phyloP scores from a whole-genome alignment of 768 basidiomycete genomes.

The Kwoniella heveanensis region DNA sequence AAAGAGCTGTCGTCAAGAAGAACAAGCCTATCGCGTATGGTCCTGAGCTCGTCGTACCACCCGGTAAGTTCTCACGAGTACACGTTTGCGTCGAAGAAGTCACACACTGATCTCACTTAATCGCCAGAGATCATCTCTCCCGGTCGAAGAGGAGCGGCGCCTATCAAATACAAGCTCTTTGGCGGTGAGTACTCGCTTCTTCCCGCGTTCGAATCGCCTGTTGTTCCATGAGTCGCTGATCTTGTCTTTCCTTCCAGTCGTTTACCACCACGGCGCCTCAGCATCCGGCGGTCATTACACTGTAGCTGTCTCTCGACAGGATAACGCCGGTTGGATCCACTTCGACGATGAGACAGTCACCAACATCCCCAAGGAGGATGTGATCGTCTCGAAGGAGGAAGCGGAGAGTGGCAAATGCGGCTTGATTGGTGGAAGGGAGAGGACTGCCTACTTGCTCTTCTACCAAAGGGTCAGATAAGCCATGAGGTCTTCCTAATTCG shows the following conservation, averaged over 20 bases:
- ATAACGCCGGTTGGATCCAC: constrained; percentile 77
- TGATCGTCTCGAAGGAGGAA: constrained; percentile 66
- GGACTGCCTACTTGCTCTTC: constrained; percentile 85
- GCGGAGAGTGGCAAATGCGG: constrained; percentile 59
- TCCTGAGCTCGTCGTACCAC: constrained; percentile 73
- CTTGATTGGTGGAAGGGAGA: constrained; percentile 60
- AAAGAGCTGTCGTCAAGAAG: constrained; percentile 78
- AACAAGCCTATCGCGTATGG: constrained; percentile 78
- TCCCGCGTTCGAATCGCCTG: neutral
- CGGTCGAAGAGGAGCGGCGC: constrained; percentile 58
- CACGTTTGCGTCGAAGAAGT: neutral
- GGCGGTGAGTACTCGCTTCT: constrained; percentile 65
- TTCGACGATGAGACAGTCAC: constrained; percentile 90
- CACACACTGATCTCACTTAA: constrained; percentile 11
- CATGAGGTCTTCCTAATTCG: neutral
- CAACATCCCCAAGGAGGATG: constrained; percentile 63
- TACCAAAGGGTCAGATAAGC: constrained; percentile 64
- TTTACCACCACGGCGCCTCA: constrained; percentile 90
- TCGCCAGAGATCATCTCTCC: constrained; percentile 66
- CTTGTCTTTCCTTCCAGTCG: constrained; percentile 59
- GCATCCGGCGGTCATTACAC: constrained; percentile 96
- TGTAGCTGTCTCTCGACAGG: constrained; percentile 76
- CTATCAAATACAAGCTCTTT: constrained; percentile 75
- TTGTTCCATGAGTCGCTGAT: no score
- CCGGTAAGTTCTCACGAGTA: constrained; percentile 59